Percentiles rank a stretch among this genome's conserved stretches.
Conservation (phyloP, 768 basidiomycete genomes). For the Phylloporus sp. region DNA sequence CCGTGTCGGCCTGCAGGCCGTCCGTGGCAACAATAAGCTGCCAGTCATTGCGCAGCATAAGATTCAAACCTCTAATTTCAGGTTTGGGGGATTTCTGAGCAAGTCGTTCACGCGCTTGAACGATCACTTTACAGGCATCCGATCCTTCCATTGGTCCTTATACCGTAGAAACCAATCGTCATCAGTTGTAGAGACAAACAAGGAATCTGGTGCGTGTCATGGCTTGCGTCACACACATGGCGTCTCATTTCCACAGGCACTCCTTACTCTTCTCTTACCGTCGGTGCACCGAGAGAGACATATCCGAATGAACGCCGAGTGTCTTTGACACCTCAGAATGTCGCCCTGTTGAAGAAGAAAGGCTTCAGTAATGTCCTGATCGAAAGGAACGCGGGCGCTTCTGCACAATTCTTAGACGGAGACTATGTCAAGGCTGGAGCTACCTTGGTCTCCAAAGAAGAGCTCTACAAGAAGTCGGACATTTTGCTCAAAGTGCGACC, state of each 20-base stretch:
- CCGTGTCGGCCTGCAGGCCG: constrained; percentile 31
- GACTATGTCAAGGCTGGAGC: constrained; percentile 79
- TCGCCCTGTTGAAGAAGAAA: constrained; percentile 72
- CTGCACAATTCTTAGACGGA: constrained; percentile 78
- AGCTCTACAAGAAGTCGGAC: constrained; percentile 65
- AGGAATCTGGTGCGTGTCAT: constrained; percentile 24
- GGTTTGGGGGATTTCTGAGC: constrained; percentile 13
- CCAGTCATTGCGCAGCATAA: constrained; percentile 15
- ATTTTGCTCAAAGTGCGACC: constrained; percentile 86
- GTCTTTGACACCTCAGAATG: constrained; percentile 77
- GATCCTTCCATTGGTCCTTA: constrained; percentile 31
- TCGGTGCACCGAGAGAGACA: constrained; percentile 76
- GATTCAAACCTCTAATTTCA: constrained; percentile 21
- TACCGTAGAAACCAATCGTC: constrained; percentile 20
- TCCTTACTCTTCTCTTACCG: constrained; percentile 68
- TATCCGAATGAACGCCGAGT: constrained; percentile 80
- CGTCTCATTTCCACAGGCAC: constrained; percentile 33
- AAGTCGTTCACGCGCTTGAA: not conserved
- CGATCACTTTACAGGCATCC: constrained; percentile 18
- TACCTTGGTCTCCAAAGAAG: constrained; percentile 65
- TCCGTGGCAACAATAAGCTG: constrained; percentile 21
- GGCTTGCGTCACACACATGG: not conserved
- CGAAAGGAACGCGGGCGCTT: constrained; percentile 64
- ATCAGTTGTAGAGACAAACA: constrained; percentile 13
- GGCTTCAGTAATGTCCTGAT: constrained; percentile 73